Conservation (phyloP, 257 asterid genomes). For the Solanum sitiens region DNA sequence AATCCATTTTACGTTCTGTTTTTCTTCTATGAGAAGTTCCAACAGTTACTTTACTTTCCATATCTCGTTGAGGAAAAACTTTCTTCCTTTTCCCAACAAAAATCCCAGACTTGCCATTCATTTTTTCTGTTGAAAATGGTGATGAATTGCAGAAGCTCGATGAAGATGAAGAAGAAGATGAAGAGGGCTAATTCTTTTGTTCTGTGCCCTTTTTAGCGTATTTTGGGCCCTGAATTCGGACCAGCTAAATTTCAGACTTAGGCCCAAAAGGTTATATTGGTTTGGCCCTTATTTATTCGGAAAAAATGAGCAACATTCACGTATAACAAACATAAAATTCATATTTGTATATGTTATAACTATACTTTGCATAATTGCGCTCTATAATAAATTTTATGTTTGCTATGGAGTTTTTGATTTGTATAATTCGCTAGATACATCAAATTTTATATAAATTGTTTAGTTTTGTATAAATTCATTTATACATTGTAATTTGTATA, state of each 20-base stretch:
- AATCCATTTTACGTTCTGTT: neutral
- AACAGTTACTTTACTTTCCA: constrained; percentile 1
- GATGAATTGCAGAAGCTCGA: neutral
- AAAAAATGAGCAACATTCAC: too few relatives aligned
- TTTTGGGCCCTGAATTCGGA: neutral
- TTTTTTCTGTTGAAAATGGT: neutral
- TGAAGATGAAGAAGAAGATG: neutral
- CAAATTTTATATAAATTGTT: too few relatives aligned
- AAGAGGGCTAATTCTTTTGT: neutral
- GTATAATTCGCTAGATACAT: too few relatives aligned
- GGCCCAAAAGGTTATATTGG: neutral
- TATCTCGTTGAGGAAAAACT: constrained; percentile 20
- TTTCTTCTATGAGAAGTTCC: constrained; percentile 7
- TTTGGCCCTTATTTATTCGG: too few relatives aligned
- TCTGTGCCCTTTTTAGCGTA: neutral
- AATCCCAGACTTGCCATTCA: constrained; percentile 6
- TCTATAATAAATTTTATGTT: too few relatives aligned
- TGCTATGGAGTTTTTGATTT: too few relatives aligned
- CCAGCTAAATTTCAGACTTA: neutral
- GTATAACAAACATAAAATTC: too few relatives aligned
- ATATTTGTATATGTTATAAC: too few relatives aligned
- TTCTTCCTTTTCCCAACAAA: constrained; percentile 46
- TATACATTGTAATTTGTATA: too few relatives aligned
- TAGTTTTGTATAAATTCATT: too few relatives aligned
- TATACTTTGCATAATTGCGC: too few relatives aligned